phyloP scores from a whole-genome alignment of 148 eudicot genomes.

The Silene latifolia region DNA sequence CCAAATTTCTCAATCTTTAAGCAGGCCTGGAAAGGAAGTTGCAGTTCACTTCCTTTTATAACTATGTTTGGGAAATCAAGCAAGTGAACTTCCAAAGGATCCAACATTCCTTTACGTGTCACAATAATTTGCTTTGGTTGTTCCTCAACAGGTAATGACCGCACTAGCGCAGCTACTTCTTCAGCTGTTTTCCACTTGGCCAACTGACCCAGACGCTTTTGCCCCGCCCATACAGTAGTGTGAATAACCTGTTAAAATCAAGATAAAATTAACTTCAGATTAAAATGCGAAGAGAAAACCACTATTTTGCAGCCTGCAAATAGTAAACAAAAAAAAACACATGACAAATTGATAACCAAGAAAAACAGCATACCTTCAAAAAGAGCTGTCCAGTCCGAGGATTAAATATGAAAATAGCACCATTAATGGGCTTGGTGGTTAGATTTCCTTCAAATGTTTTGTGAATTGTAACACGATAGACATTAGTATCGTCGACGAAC shows the following conservation, averaged over 20 bases:
- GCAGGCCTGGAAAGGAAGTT: slow-evolving; percentile 99
- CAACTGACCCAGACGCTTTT: slow-evolving; percentile 97
- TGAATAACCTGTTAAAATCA: slow-evolving; percentile 76
- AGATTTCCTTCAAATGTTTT: slow-evolving; percentile 99
- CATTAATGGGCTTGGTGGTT: slow-evolving; percentile 97
- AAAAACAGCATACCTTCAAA: slow-evolving; percentile 57
- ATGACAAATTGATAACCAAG: not conserved
- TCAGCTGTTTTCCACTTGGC: slow-evolving; percentile 99
- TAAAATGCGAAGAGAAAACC: not conserved
- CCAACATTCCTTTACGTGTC: slow-evolving; percentile 99
- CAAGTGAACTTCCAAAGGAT: slow-evolving; percentile 96
- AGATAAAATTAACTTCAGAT: not conserved
- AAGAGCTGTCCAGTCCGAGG: slow-evolving; percentile 95
- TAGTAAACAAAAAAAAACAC: not conserved
- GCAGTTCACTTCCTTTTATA: slow-evolving; percentile 96
- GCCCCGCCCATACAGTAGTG: slow-evolving; percentile 99
- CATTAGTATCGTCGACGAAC: slow-evolving; percentile 99
- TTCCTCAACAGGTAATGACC: slow-evolving; percentile 97
- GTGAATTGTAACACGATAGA: slow-evolving; percentile 95
- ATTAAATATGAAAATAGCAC: slow-evolving; percentile 96
- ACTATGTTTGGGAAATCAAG: slow-evolving; percentile 96
- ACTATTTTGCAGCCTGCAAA: not conserved
- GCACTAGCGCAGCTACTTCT: slow-evolving; percentile 96
- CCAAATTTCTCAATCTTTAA: slow-evolving; percentile 99
- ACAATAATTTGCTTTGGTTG: slow-evolving; percentile 97